phyloP scores from a whole-genome alignment of 2,329 filamentous ascomycete species.

The Aureobasidium sp. region DNA sequence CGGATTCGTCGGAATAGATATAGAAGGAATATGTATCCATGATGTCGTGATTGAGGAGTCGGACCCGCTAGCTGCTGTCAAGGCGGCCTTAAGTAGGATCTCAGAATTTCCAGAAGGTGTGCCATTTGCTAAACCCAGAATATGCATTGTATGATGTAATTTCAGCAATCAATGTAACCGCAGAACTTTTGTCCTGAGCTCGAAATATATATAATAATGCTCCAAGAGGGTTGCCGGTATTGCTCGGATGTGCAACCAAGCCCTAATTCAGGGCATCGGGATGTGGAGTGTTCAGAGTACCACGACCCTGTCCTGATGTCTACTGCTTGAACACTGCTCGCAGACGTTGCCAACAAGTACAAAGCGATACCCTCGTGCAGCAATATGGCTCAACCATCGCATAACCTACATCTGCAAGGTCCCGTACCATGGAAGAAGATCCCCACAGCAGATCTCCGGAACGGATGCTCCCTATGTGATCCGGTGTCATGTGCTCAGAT shows the following conservation, averaged over 20 bases:
- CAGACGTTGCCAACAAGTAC: not conserved
- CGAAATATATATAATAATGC: not conserved
- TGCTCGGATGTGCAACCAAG: not conserved
- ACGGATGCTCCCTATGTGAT: not conserved
- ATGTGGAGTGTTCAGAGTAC: not conserved
- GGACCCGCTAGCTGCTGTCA: conserved; percentile 1
- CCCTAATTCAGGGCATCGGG: conserved; percentile 4
- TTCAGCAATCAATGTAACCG: too few relatives aligned
- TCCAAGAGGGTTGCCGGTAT: not conserved
- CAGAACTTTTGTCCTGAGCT: not conserved
- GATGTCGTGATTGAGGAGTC: conserved; percentile 17
- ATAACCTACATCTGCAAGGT: too few relatives aligned
- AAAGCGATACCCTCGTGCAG: not conserved
- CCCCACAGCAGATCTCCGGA: not conserved
- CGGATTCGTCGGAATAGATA: conserved; percentile 16
- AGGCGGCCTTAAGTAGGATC: conserved; percentile 17
- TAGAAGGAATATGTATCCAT: conserved; percentile 17
- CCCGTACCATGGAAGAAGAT: not conserved
- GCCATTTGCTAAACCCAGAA: conserved; percentile 17
- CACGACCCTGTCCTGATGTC: not conserved
- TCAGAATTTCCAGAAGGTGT: conserved; percentile 15
- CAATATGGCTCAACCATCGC: not conserved
- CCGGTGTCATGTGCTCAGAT: not conserved
- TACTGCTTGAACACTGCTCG: not conserved
- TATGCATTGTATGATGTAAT: conserved; percentile 14